These are phyloP conservation scores for Penicillium samsonianum DNA, from an alignment of 495 filamentous ascomycete genomes.

Conservation along the genomic window DNA sequence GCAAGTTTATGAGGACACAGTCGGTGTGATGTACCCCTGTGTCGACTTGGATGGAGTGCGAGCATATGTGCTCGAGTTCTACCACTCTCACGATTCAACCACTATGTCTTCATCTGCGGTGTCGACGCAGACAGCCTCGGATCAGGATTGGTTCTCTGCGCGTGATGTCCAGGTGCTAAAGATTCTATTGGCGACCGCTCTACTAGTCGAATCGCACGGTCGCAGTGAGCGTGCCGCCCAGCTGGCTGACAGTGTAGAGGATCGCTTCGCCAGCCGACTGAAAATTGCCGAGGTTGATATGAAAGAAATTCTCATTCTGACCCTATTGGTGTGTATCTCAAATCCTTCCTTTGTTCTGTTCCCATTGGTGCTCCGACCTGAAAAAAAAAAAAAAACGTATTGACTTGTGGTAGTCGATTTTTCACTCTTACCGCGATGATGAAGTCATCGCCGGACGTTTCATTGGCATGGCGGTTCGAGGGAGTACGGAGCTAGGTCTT, in stretches of 20 bases:
- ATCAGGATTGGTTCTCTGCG: constrained; percentile 60
- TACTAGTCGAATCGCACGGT: constrained; percentile 71
- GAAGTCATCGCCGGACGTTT: constrained; percentile 77
- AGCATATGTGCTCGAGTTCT: constrained; percentile 46
- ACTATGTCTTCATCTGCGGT: constrained; percentile 55
- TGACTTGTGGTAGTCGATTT: constrained; percentile 62
- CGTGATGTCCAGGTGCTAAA: constrained; percentile 72
- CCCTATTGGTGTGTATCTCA: constrained; percentile 57
- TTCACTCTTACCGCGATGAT: constrained; percentile 77
- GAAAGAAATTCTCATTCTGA: constrained; percentile 68
- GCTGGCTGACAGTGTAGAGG: constrained; percentile 70
- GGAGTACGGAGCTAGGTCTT: constrained; percentile 75
- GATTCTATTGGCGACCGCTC: constrained; percentile 69
- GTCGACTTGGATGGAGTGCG: constrained; percentile 66
- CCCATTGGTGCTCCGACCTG: neutral
- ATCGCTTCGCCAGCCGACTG: constrained; percentile 62
- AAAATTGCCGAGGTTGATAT: constrained; percentile 65
- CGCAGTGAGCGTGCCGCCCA: constrained; percentile 69
- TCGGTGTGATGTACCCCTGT: constrained; percentile 82
- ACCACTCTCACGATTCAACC: constrained; percentile 37
- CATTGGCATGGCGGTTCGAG: constrained; percentile 68
- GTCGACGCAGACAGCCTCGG: constrained; percentile 48
- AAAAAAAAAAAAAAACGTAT: neutral
- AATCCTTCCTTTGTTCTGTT: neutral
- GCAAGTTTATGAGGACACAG: constrained; percentile 72